phyloP scores from a whole-genome alignment of 345 rosid genomes.

The Rhizophora apiculata region DNA sequence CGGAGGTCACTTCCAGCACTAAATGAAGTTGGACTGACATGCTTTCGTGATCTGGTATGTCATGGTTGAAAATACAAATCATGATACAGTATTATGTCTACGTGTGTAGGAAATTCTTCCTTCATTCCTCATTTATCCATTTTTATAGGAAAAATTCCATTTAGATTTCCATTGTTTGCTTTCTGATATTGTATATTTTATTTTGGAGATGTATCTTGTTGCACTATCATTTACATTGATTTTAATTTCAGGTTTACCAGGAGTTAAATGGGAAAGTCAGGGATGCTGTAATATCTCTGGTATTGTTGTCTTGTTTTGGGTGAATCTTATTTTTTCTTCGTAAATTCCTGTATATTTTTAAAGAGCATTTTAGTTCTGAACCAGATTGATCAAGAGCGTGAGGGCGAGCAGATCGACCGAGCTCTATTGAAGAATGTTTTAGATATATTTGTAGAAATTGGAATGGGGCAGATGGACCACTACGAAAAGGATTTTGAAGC shows the following conservation, averaged over 20 bases:
- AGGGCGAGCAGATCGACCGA: constrained; percentile 43
- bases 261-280: constrained; percentile 26
- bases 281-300: constrained; percentile 37
- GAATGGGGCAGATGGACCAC: constrained; percentile 23
- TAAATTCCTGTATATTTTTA: background rate
- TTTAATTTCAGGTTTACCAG: constrained; percentile 33
- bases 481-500: constrained; percentile 42
- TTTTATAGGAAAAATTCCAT: background rate
- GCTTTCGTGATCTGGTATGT: constrained; percentile 39
- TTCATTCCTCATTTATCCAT: background rate
- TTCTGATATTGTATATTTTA: background rate
- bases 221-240: background rate
- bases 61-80: background rate
- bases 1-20: constrained; percentile 39
- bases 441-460: constrained; percentile 37
- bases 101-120: background rate
- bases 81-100: background rate
- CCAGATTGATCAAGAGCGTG: constrained; percentile 46
- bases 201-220: background rate
- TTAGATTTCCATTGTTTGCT: background rate
- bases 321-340: background rate
- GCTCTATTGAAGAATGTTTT: constrained; percentile 43
- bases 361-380: background rate
- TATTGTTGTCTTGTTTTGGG: constrained; percentile 3
- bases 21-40: constrained; percentile 38